Evolutionary conservation across 192 early-diverging fungal genomes (phyloP).

Genomic region (Gamsiella multidivaricata): DNA sequence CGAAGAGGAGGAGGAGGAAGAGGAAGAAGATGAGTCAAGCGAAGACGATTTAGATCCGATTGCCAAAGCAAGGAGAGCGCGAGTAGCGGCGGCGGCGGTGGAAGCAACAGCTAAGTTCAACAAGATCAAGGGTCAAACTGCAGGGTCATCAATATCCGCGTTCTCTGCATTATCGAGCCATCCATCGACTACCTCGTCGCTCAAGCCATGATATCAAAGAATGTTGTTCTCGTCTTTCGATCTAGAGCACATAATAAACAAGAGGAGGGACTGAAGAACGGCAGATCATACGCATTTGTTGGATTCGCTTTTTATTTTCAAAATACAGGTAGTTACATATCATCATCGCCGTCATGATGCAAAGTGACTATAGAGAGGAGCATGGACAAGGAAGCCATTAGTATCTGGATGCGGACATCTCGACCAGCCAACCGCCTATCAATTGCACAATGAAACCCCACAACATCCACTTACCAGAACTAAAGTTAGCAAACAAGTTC

Average conservation of each 20-base stretch:
- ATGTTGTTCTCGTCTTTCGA: not conserved
- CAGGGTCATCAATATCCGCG: slow-evolving; percentile 33
- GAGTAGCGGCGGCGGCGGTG: slow-evolving; percentile 11
- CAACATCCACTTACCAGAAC: slow-evolving; percentile 57
- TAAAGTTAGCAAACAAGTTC: slow-evolving; percentile 74
- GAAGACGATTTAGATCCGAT: slow-evolving; percentile 46
- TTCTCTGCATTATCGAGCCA: slow-evolving; percentile 40
- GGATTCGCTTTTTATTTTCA: slow-evolving; percentile 9
- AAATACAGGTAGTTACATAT: slow-evolving; percentile 31
- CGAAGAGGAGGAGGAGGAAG: not conserved
- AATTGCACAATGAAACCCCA: not conserved
- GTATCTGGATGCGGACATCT: too few relatives aligned
- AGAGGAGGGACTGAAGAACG: too few relatives aligned
- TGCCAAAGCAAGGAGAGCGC: slow-evolving; percentile 35
- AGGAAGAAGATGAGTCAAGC: slow-evolving; percentile 13
- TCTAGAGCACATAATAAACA: not conserved
- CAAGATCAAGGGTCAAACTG: not conserved
- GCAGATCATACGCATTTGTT: not conserved
- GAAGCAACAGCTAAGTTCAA: not conserved
- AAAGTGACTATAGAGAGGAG: slow-evolving; percentile 60
- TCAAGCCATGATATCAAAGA: slow-evolving; percentile 7
- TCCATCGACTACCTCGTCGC: slow-evolving; percentile 14
- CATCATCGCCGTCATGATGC: slow-evolving; percentile 68
- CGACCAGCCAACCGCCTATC: too few relatives aligned
- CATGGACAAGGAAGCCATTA: too few relatives aligned